Evolutionary conservation across 2,329 filamentous ascomycete species (phyloP), one percentile per base, ranked within the genome.

Genomic region (Cryphonectria carpinicola): DNA sequence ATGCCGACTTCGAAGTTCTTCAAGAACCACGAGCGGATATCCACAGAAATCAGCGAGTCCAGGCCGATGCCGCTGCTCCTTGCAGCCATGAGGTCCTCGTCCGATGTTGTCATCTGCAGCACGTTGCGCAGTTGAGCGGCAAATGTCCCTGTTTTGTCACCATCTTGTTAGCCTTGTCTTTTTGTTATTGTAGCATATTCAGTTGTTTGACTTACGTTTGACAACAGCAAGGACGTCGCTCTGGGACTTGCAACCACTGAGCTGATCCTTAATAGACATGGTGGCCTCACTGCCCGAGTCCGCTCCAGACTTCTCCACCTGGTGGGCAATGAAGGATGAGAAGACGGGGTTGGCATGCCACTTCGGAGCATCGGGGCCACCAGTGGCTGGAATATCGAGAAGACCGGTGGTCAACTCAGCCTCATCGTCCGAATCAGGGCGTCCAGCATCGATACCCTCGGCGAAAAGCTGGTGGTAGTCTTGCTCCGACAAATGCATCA

Each of bases 1-100:
- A 86, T 77, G 65, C 84, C 80, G 1, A 81, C 76, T 0, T 79
- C 68, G 0, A 85, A 46, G 43, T 81, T 76, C 68, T 83, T 84
- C 32, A 80, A 54, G 70, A 85, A 84, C 84, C 84, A 87, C 6
- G 80, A 77, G 1, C 83, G 80, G 5, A 81, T 81, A 81, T 74
- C 71, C 19, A 76, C 74, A 3, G 76, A 72, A 3, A 78, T 62
- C 14, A 78, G 70, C 2, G 74, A 74, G 65, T 77, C 74, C n/a
- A 73, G 52, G 22, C 76, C 76, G 14, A 75, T 65, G 2, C 73
- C 69, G 17, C 49, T n/a, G 32, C 41, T 14, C 4, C 32, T 41
- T 39, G 32, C 52, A 28, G 62, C 39, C 52, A 69, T 60, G 19
- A 69, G 39, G 1, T 69, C 67, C 5, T 69, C 62, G 22, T 65